phyloP scores from a whole-genome alignment of 2,329 filamentous ascomycete genomes.

The Emmonsiellopsis sp. region DNA sequence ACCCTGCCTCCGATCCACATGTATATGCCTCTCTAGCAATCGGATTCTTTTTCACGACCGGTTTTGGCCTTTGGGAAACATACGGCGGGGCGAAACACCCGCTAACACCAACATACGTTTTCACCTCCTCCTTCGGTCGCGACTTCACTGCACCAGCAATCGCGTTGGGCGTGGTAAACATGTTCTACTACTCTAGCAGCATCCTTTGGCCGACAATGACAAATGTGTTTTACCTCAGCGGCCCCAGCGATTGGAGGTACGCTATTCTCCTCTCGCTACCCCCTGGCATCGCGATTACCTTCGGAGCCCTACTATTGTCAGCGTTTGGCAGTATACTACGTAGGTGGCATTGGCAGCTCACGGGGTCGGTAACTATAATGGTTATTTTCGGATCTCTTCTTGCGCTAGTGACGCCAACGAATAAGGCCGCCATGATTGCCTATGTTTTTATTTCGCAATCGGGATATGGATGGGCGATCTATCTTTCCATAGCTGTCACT shows the following conservation, averaged over 20 bases:
- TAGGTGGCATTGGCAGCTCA: conserved; percentile 41
- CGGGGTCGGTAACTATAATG: conserved; percentile 37
- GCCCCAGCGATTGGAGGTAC: conserved; percentile 26
- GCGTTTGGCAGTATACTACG: conserved; percentile 35
- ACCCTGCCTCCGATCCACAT: conserved; percentile 27
- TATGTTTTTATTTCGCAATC: conserved; percentile 39
- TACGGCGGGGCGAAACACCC: conserved; percentile 30
- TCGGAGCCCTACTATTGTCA: conserved; percentile 35
- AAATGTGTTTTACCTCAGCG: conserved; percentile 34
- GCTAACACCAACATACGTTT: conserved; percentile 38
- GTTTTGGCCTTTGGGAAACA: conserved; percentile 34
- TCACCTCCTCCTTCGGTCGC: conserved; percentile 37
- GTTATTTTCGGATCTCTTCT: conserved; percentile 40
- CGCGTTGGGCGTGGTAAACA: conserved; percentile 39
- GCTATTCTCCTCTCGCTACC: conserved; percentile 33
- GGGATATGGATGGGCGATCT: conserved; percentile 41
- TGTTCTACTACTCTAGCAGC: conserved; percentile 44
- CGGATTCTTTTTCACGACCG: conserved; percentile 26
- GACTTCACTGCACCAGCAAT: conserved; percentile 41
- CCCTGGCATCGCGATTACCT: conserved; percentile 37
- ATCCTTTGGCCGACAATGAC: conserved; percentile 43
- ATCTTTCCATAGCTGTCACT: conserved; percentile 40
- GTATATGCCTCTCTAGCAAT: conserved; percentile 31
- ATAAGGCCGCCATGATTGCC: conserved; percentile 39
- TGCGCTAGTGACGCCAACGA: conserved; percentile 34